Evolutionary conservation across 2,329 filamentous ascomycete genomes (phyloP).

Genomic region (Botrytis deweyae): DNA sequence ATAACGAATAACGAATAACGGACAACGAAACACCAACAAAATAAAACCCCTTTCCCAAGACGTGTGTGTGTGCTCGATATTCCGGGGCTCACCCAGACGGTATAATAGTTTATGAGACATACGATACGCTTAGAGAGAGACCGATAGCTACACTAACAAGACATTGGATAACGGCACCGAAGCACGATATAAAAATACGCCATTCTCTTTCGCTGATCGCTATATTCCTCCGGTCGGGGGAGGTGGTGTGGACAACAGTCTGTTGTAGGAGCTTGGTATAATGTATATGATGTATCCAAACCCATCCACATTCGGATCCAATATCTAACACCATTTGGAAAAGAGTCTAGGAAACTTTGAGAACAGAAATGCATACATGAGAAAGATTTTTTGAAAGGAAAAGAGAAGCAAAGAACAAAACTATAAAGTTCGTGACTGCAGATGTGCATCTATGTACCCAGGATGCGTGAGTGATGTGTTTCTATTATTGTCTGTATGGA

Average conservation of each 20-base stretch:
- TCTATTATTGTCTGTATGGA: neutral
- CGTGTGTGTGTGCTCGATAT: neutral
- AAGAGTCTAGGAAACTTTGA: neutral
- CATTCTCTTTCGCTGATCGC: neutral
- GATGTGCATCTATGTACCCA: neutral
- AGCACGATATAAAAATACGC: neutral
- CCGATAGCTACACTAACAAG: constrained; percentile 7
- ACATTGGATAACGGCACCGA: neutral
- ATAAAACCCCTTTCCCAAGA: neutral
- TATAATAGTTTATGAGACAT: neutral
- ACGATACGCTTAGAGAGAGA: neutral
- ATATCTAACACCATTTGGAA: neutral
- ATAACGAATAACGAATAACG: neutral
- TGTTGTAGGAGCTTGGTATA: constrained; percentile 2
- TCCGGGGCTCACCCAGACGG: neutral
- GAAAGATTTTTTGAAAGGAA: neutral
- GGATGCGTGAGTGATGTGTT: neutral
- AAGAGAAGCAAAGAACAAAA: neutral
- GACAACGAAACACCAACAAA: neutral
- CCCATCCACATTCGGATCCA: neutral
- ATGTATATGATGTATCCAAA: neutral
- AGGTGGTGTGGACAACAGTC: constrained; percentile 5
- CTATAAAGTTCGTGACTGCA: neutral
- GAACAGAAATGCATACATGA: neutral
- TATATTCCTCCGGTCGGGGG: constrained; percentile 12